These are phyloP conservation scores for Neurospora pannonica DNA, from an alignment of 495 filamentous ascomycete genomes.

Conservation along the genomic window DNA sequence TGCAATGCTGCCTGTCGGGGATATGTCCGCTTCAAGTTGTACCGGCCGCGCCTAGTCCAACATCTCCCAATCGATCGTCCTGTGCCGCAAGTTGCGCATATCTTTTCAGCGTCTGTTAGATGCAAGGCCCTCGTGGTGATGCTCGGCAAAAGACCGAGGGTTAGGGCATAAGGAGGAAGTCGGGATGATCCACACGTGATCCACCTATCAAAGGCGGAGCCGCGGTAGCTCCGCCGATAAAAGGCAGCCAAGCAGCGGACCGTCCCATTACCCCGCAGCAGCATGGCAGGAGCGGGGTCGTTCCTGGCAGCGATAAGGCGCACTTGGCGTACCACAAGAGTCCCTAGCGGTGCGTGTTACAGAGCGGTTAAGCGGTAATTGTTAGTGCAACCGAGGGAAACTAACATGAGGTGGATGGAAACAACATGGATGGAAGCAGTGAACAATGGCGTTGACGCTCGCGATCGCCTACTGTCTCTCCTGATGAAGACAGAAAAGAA, in stretches of 20 bases:
- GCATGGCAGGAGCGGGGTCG: neutral
- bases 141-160: neutral
- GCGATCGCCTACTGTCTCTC: too few species aligned
- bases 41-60: neutral
- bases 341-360: neutral
- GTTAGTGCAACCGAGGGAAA: neutral
- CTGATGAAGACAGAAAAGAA: too few species aligned
- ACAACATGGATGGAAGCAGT: too few species aligned
- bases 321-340: too few species aligned
- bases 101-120: too few species aligned
- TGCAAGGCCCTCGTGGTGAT: neutral
- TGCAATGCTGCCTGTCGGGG: neutral
- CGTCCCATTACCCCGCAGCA: neutral
- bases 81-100: too few species aligned
- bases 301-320: too few species aligned
- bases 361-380: neutral
- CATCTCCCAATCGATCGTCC: too few species aligned
- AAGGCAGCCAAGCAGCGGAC: too few species aligned
- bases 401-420: too few species aligned
- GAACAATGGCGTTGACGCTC: too few species aligned
- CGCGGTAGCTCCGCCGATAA: neutral
- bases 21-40: neutral
- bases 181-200: neutral
- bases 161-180: neutral
- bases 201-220: neutral